Conservation (phyloP, 768 basidiomycete species). For the Filobasidium floriforme region DNA sequence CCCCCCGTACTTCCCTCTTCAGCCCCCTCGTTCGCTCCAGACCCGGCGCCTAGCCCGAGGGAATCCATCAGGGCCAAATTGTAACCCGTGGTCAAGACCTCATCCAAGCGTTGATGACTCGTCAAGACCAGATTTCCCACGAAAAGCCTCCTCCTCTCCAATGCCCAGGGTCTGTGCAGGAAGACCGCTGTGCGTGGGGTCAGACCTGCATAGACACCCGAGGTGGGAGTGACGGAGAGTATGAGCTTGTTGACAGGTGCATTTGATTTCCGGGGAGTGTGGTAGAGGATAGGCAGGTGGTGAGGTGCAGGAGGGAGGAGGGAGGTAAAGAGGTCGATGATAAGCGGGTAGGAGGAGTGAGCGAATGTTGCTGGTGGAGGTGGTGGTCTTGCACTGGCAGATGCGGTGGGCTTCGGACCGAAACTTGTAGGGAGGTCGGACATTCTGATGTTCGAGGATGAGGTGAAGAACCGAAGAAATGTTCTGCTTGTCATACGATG, state of each 20-base stretch:
- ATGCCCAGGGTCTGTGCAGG: conserved; percentile 16
- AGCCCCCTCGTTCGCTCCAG: not conserved
- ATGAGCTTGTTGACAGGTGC: conserved; percentile 3
- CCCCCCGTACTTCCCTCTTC: not conserved
- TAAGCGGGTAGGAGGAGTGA: not conserved
- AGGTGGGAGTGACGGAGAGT: conserved; percentile 12
- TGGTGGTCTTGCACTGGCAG: too few species aligned
- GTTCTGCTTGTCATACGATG: too few species aligned
- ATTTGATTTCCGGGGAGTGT: conserved; percentile 1
- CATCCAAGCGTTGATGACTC: conserved; percentile 19
- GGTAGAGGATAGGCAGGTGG: conserved; percentile 16
- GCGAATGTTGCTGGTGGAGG: not conserved
- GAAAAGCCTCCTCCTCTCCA: not conserved
- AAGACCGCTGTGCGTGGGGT: conserved; percentile 6
- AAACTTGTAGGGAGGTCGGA: too few species aligned
- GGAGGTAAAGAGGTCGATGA: conserved; percentile 1
- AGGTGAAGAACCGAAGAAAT: too few species aligned
- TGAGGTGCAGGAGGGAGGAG: conserved; percentile 9
- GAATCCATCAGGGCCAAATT: conserved; percentile 9
- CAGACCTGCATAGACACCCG: not conserved
- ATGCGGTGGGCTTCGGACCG: not conserved
- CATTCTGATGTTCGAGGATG: too few species aligned
- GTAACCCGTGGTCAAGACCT: conserved; percentile 18
- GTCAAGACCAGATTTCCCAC: conserved; percentile 8
- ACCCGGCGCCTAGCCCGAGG: not conserved